phyloP scores from a whole-genome alignment of 1,284 basidiomycete genomes.

The Lignosus rhinocerotis region DNA sequence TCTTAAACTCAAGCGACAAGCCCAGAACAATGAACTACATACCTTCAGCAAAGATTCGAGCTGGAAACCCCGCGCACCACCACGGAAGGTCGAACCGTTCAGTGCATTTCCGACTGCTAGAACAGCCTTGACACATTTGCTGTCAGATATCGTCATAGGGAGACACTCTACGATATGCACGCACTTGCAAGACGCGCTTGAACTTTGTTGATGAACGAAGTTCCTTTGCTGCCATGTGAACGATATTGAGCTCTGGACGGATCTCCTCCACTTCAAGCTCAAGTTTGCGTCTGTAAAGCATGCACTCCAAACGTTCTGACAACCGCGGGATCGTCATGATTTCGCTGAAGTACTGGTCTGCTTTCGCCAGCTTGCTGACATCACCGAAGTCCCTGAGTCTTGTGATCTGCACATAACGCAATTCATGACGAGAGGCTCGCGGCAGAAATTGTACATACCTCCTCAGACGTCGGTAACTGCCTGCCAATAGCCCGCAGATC shows the following conservation, averaged over 20 bases:
- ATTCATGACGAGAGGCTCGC: neutral
- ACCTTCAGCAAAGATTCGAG: slow-evolving; percentile 84
- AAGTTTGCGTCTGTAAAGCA: slow-evolving; percentile 81
- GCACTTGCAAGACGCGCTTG: slow-evolving; percentile 69
- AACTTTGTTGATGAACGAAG: slow-evolving; percentile 71
- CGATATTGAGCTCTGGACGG: slow-evolving; percentile 76
- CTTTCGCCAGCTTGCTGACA: slow-evolving; percentile 71
- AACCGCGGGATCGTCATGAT: slow-evolving; percentile 81
- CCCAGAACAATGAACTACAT: neutral
- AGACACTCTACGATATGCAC: slow-evolving; percentile 9
- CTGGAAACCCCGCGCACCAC: slow-evolving; percentile 82
- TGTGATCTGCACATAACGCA: slow-evolving; percentile 44
- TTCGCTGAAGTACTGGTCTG: slow-evolving; percentile 84
- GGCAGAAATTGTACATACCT: slow-evolving; percentile 43
- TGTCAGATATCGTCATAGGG: neutral
- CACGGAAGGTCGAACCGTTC: slow-evolving; percentile 82
- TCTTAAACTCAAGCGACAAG: no score
- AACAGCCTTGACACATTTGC: slow-evolving; percentile 49
- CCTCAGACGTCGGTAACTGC: slow-evolving; percentile 76
- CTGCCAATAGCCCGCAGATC: slow-evolving; percentile 72
- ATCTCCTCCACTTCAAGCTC: slow-evolving; percentile 85
- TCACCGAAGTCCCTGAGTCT: slow-evolving; percentile 70
- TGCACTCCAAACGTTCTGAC: slow-evolving; percentile 71
- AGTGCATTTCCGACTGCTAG: slow-evolving; percentile 80
- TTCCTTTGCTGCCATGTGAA: slow-evolving; percentile 77